Evolutionary conservation across 371 early-diverging fungal species (phyloP), one percentile per base, ranked within the genome.

Genomic region (Syncephalis plumigaleata): DNA sequence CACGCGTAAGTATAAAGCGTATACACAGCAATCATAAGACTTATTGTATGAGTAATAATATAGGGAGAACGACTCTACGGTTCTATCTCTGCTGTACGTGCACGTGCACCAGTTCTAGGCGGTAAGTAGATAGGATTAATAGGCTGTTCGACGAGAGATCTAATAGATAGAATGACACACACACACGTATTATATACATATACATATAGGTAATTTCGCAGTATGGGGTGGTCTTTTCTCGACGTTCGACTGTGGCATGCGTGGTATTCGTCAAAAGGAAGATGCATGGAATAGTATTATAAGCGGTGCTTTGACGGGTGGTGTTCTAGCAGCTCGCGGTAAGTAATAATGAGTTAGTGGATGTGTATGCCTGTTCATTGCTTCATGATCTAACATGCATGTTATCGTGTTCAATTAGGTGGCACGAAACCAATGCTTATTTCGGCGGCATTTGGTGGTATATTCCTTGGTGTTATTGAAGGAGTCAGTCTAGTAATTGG

Each of bases 151-250:
- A n/a, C n/a, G n/a, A n/a, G n/a, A n/a, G n/a, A 15, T 17, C 11
- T 27, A 48, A 18, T n/a, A 36, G 11, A 23, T 18, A 13, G 44
- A 40, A 15, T 11, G 18, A 27, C 27, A n/a, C 16, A 25, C 11
- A 36, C 5, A 37, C 17, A 5, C 44, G 43, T 45, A 17, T 45
- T 46, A 45, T 42, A 46, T 16, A 13, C 21, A 7, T 20, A 7
- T 20, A 17, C n/a, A 46, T 47, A 9, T 39, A 51, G 60, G 68
- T 37, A 92, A 93, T 72, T 97, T 97, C 69, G 96, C 94, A 7
- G 93, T 91, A n/a, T 97, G 98, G 98, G 91, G 92, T 59, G 92
- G 91, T 48, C 71, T 94, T 49, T 97, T 94, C 63, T 84, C 85
- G 47, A 81, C 96, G 13, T 89, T 88, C 54, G 98, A 96, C 61